A percentile compares a stretch with the other conserved stretches of the same genome.
Conservation (phyloP, 2,329 filamentous ascomycete genomes). For the Ophiostoma fasciatum region DNA sequence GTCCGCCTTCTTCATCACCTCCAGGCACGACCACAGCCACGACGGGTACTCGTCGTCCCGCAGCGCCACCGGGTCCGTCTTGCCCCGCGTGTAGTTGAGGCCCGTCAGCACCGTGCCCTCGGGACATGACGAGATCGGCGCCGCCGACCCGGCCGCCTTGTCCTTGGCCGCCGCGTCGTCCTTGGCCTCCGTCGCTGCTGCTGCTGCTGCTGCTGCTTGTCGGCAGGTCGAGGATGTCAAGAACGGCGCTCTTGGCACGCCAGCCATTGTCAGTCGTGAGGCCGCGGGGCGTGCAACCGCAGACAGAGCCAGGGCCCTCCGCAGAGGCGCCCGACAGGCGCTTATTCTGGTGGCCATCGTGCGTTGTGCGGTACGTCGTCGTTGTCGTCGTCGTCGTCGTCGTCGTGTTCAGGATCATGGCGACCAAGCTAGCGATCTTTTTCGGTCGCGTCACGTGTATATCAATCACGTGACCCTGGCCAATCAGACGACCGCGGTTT, state of each 20-base stretch:
- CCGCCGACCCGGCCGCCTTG: slow-evolving; percentile 10
- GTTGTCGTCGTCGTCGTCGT: too few relatives aligned
- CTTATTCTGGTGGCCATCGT: slow-evolving; percentile 17
- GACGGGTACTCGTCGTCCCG: slow-evolving; percentile 63
- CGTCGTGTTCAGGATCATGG: too few relatives aligned
- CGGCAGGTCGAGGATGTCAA: slow-evolving; percentile 13
- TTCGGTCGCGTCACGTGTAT: not conserved
- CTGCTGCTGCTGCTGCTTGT: slow-evolving; percentile 8
- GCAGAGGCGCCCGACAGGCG: slow-evolving; percentile 35
- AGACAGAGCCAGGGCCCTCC: slow-evolving; percentile 24
- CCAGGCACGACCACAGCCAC: slow-evolving; percentile 66
- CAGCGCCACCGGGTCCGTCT: slow-evolving; percentile 56
- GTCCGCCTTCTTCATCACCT: slow-evolving; percentile 39
- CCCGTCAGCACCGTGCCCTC: slow-evolving; percentile 58
- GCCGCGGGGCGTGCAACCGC: slow-evolving; percentile 12
- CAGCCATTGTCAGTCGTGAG: too few relatives aligned
- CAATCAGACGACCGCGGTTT: slow-evolving; percentile 12
- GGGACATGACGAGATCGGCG: slow-evolving; percentile 35
- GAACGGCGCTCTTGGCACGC: too few relatives aligned
- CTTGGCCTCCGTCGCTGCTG: too few relatives aligned
- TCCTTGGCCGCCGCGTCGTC: slow-evolving; percentile 11
- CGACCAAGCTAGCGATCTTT: not conserved
- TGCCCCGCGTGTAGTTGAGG: slow-evolving; percentile 63
- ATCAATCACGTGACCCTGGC: slow-evolving; percentile 7
- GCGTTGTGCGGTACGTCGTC: not conserved